Percentiles rank a stretch among this genome's conserved stretches.
These are phyloP conservation scores for Saccharomycopsis phalli DNA, from an alignment of 1,139 yeast genomes.

Conservation along the genomic window DNA sequence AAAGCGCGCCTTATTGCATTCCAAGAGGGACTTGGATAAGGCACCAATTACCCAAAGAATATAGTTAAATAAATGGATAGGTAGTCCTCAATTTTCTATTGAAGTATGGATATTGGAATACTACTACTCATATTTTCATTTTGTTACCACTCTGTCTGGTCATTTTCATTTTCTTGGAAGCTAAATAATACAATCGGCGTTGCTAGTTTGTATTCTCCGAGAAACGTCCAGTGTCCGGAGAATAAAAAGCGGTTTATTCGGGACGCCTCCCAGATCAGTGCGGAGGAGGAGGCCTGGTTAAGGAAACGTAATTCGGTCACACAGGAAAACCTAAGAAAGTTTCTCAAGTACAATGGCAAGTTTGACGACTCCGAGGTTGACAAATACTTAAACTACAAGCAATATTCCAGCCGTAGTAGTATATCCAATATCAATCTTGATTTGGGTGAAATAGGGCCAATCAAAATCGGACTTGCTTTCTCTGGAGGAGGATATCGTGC, in stretches of 20 bases:
- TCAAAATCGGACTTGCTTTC: conserved; percentile 62
- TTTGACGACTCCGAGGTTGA: conserved; percentile 3
- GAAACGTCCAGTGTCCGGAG: not conserved
- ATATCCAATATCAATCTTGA: conserved; percentile 34
- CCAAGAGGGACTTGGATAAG: too few relatives aligned
- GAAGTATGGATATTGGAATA: not conserved
- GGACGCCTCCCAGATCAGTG: not conserved
- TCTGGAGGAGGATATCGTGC: conserved; percentile 94
- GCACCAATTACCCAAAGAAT: too few relatives aligned
- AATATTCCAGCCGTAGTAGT: not conserved
- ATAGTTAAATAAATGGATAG: too few relatives aligned
- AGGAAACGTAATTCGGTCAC: not conserved
- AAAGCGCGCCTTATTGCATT: too few relatives aligned
- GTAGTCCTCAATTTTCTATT: too few relatives aligned
- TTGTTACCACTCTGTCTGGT: conserved; percentile 34
- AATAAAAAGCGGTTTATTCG: not conserved
- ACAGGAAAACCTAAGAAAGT: not conserved
- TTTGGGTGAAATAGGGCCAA: conserved; percentile 24
- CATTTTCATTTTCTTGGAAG: conserved; percentile 63
- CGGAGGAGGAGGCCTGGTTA: conserved; percentile 5
- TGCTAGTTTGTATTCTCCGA: conserved; percentile 17
- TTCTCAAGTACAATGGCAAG: conserved; percentile 2
- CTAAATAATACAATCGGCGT: too few relatives aligned
- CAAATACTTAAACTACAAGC: conserved; percentile 3
- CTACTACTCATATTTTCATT: not conserved